A percentile compares a stretch with the other conserved stretches of the same genome.
Evolutionary conservation across 768 basidiomycete genomes (phyloP).

Genomic region (Rhodotorula diobovata): DNA sequence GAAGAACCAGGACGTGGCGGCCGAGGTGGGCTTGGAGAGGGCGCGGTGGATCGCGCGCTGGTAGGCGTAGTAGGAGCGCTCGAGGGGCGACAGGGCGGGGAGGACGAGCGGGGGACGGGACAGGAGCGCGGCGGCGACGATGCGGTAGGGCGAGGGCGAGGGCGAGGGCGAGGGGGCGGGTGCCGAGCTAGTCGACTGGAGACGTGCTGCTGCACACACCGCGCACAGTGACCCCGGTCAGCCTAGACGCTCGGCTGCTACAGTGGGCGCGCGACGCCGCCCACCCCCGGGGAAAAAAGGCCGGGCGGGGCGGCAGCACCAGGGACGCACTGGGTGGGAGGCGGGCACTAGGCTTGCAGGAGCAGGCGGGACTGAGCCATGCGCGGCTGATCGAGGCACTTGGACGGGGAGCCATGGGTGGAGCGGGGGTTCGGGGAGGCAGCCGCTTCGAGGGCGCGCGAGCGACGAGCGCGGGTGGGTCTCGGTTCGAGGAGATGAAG

Average conservation of each 20-base stretch:
- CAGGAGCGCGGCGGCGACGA: conserved; percentile 42
- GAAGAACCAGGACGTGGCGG: conserved; percentile 39
- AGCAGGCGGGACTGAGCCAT: background rate
- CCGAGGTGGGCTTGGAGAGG: conserved; percentile 30
- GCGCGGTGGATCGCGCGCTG: conserved; percentile 39
- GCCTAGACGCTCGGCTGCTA: too few species aligned
- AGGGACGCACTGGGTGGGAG: background rate
- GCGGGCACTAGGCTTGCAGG: background rate
- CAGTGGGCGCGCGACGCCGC: too few species aligned
- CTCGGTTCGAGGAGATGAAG: too few species aligned
- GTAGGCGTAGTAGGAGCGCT: conserved; percentile 43
- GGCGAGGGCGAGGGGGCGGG: background rate
- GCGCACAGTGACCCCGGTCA: too few species aligned
- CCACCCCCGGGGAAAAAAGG: background rate
- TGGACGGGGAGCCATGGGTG: background rate
- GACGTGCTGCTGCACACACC: background rate
- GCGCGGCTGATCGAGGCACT: background rate
- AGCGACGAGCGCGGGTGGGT: too few species aligned
- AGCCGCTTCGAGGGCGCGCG: too few species aligned
- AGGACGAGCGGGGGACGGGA: conserved; percentile 40
- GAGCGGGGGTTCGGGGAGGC: background rate
- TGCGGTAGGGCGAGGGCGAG: conserved; percentile 17
- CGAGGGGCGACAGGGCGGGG: conserved; percentile 35
- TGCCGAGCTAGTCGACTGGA: conserved; percentile 9
- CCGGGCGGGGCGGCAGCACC: background rate